phyloP scores from a whole-genome alignment of 2,329 filamentous ascomycete genomes.

The Macrophomina pseudophaseolina region DNA sequence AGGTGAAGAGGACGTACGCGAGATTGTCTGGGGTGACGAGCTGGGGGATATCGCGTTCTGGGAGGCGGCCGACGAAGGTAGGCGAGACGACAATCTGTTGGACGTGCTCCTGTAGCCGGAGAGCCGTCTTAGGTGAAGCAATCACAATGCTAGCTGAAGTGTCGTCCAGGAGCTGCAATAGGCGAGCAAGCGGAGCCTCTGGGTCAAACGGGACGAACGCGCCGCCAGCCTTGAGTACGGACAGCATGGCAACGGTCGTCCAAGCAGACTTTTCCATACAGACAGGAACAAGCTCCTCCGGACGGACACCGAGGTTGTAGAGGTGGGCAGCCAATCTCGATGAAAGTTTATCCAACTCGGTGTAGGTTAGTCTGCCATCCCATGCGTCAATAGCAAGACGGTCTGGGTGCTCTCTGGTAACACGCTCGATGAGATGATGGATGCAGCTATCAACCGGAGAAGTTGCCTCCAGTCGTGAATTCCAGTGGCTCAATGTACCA shows the following conservation, averaged over 20 bases:
- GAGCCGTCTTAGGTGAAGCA: constrained; percentile 30
- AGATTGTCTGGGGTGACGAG: neutral
- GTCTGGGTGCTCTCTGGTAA: constrained; percentile 40
- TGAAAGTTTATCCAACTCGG: constrained; percentile 18
- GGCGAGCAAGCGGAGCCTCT: constrained; percentile 3
- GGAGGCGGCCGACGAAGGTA: neutral
- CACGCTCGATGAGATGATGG: constrained; percentile 53
- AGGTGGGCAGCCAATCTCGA: constrained; percentile 33
- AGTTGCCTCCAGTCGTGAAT: constrained; percentile 49
- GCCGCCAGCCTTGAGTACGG: constrained; percentile 29
- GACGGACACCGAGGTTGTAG: constrained; percentile 36
- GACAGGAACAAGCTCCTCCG: constrained; percentile 31
- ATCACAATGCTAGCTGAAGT: neutral
- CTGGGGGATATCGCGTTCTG: neutral
- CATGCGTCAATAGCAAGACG: constrained; percentile 37
- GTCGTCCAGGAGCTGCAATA: neutral
- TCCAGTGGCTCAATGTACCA: constrained; percentile 55
- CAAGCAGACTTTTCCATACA: constrained; percentile 33
- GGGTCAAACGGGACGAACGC: constrained; percentile 7
- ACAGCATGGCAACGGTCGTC: constrained; percentile 29
- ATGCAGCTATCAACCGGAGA: constrained; percentile 49
- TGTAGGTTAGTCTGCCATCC: constrained; percentile 24
- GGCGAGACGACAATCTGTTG: constrained; percentile 28
- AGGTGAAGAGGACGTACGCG: constrained; percentile 45
- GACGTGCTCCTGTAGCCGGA: constrained; percentile 35